Base-by-base conservation (phyloP, 208 protist species). In the Leishmania major region DNA sequence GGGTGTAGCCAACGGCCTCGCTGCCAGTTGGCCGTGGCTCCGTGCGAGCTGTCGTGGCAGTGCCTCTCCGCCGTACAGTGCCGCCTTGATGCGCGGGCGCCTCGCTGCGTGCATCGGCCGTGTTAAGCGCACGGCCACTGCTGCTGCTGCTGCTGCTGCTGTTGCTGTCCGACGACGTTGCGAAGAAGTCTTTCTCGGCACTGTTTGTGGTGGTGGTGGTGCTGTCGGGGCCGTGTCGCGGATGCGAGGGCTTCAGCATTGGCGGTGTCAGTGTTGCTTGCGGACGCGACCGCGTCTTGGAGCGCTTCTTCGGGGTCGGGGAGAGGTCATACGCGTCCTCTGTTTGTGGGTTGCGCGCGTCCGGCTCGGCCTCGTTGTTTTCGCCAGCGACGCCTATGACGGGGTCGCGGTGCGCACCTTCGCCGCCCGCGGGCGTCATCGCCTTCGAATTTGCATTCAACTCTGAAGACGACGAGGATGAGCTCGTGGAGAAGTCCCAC, bases 301-400 rank as follows among this genome's bases (percentile, higher is more conserved):
- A 92, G n/a, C 89, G 89, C 75, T 90, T 86, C 87, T 90, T 92
- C 45, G 89, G 89, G 8, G 89, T 90, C 17, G 87, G 89, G 17
- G 86, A 90, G 40, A 84, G 35, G 76, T 92, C 84, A 40, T 85
- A 74, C 40, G 67, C 73, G 71, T 84, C 75, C 25, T 67, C 74
- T 4, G 71, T 55, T 25, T 22, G 28, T 6, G 80, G 85, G 70
- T 40, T 59, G 57, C 75, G 80, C 35, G 81, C 45, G 40, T 80
- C 75, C 19, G 81, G 77, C 77, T 83, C 83, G 17, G 70, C 62
- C 2, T 66, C 74, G 2, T 78, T 72, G 57, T 73, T 75, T 17
- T 28, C 10, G 13, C 43, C 51, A 53, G 31, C 37, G 45, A 19
- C 47, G 35, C 78, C 70, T n/a, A n/a, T 51, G 25, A 31, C 7